Conservation (phyloP, 345 rosid species). For the Gossypium ekmanianum region DNA sequence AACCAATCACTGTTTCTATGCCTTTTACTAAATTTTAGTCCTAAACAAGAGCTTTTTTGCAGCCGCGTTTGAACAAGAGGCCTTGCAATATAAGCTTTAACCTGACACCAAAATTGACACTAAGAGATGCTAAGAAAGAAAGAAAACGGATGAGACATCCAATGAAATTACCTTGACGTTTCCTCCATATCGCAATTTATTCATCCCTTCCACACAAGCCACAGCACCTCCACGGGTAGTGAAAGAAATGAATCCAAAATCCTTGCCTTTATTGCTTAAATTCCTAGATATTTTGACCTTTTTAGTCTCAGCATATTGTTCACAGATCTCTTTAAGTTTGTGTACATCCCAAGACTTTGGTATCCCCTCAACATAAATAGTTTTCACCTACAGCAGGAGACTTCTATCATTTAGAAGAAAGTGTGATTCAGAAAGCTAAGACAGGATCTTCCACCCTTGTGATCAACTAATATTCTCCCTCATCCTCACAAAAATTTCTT, state of each 20-base stretch:
- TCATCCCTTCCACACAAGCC: slow-evolving; percentile 26
- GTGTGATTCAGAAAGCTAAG: background rate
- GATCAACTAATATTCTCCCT: slow-evolving; percentile 9
- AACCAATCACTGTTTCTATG: background rate
- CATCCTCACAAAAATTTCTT: background rate
- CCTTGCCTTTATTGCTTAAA: slow-evolving; percentile 17
- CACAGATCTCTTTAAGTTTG: slow-evolving; percentile 21
- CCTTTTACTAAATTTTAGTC: slow-evolving; percentile 6
- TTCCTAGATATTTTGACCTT: slow-evolving; percentile 19
- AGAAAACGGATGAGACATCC: background rate
- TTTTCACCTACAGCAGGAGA: slow-evolving; percentile 23
- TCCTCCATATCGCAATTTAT: slow-evolving; percentile 19
- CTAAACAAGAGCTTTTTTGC: slow-evolving; percentile 6
- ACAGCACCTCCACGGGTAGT: slow-evolving; percentile 22
- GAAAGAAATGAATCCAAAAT: slow-evolving; percentile 28
- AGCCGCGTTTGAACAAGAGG: slow-evolving; percentile 6
- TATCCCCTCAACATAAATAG: slow-evolving; percentile 21
- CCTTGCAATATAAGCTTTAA: slow-evolving; percentile 27
- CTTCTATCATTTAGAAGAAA: background rate
- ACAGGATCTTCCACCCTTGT: background rate
- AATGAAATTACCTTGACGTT: slow-evolving; percentile 19
- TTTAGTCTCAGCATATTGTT: slow-evolving; percentile 23
- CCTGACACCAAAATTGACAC: slow-evolving; percentile 18
- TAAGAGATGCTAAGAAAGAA: slow-evolving; percentile 5
- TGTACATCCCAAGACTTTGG: slow-evolving; percentile 24